A percentile compares a stretch with the other conserved stretches of the same genome.
Evolutionary conservation across 2,329 filamentous ascomycete genomes (phyloP).

Genomic region (Lasiodiplodia hormozganensis): DNA sequence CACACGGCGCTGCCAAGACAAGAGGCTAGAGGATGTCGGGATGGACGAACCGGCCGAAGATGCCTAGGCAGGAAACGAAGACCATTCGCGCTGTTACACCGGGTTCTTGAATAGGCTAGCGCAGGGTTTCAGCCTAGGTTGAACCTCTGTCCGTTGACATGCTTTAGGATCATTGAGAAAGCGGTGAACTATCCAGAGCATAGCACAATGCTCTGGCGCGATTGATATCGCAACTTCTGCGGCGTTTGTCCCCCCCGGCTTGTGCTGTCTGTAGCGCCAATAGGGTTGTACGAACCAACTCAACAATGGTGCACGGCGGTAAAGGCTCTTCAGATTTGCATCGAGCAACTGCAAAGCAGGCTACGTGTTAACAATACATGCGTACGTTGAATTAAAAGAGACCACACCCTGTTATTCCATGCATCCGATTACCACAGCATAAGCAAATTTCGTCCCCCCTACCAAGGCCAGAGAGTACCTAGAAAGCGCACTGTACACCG

Average conservation of each 20-base stretch:
- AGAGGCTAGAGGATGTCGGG: neutral
- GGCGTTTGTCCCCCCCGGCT: neutral
- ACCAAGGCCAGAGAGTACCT: neutral
- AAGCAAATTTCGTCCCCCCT: neutral
- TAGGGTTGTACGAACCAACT: slow-evolving; percentile 9
- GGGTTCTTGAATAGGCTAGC: neutral
- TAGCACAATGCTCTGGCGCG: neutral
- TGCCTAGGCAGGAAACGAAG: neutral
- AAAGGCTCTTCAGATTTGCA: neutral
- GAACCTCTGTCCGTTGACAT: neutral
- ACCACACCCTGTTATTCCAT: neutral
- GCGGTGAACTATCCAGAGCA: neutral
- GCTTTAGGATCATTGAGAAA: neutral
- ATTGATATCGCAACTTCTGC: neutral
- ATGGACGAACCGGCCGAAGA: neutral
- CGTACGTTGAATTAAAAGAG: neutral
- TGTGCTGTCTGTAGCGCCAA: neutral
- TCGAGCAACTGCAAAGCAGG: neutral
- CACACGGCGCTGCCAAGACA: neutral
- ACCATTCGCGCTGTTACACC: neutral
- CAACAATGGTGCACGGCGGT: slow-evolving; percentile 1
- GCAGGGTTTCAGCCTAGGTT: slow-evolving; percentile 5
- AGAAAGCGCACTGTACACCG: neutral
- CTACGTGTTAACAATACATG: slow-evolving; percentile 3
- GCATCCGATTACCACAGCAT: neutral